Conservation (phyloP, 2,329 filamentous ascomycete genomes). For the Blastomyces emzantsi region DNA sequence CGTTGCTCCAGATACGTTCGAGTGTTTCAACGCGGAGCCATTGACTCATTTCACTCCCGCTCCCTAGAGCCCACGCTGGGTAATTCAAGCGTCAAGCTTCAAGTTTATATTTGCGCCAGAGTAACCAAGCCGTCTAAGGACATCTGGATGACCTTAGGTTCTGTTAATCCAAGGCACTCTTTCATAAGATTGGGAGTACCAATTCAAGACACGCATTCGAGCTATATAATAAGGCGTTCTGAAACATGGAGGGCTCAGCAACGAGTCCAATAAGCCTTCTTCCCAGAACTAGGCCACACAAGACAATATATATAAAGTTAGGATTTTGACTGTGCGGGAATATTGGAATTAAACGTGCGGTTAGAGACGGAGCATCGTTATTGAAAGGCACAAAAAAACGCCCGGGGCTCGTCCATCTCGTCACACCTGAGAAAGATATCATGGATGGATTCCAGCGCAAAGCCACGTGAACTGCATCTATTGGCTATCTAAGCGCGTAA, state of each 20-base stretch:
- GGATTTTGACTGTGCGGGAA: background rate
- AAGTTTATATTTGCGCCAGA: no score
- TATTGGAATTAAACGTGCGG: background rate
- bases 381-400: no score
- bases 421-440: no score
- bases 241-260: background rate
- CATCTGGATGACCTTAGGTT: background rate
- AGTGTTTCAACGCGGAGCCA: background rate
- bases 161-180: background rate
- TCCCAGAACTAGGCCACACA: background rate
- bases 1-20: background rate
- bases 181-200: no score
- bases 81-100: background rate
- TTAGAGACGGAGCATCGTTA: background rate
- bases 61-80: background rate
- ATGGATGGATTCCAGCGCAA: background rate
- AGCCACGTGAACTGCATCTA: background rate
- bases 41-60: background rate
- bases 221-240: no score
- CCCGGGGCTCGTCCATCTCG: no score
- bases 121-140: no score
- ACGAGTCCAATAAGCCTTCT: background rate
- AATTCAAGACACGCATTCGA: no score
- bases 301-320: background rate
- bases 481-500: background rate